Evolutionary conservation across 495 filamentous ascomycete genomes (phyloP), one percentile per base, ranked within the genome.

Genomic region (Delitschia confertaspora): DNA sequence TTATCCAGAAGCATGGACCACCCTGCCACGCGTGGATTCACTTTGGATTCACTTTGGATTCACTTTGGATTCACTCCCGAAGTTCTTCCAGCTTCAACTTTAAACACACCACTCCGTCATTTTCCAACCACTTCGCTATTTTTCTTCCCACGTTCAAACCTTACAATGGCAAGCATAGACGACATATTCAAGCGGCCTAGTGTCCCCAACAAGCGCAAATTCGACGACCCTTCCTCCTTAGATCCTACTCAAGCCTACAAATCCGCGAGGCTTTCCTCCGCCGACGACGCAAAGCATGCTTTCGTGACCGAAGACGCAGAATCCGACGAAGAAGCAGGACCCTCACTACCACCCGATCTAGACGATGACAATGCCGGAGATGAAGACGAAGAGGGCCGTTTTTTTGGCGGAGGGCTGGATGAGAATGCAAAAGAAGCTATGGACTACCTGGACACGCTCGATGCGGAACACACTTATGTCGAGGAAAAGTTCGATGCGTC

Each of bases 401-500:
- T 99, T 69, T 96, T 93, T 56, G 91, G 89, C 31, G 85, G 86
- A 42, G 91, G 91, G 31, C 80, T 96, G 51, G 84, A 82, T 20
- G 73, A 76, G 22, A 73, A 82, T 42, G 86, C 91, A 43, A 78
- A 75, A 3, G 77, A 89, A 45, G 85, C 88, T n/a, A 74, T 99
- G 59, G 81, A 96, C 60, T 95, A 82, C 60, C 79, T 99, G 32
- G 83, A 91, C 38, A 70, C 75, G 33, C 69, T 75, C 30, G 80
- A 86, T 37, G 61, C 59, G 41, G 75, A 76, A 8, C 71, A 75
- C 26, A 60, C 62, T 16, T 60, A 68, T 43, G 45, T 68, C 67
- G 68, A 74, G 0, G 87, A 93, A 61, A 88, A 82, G 57, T 84
- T 93, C 42, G 85, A 96, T 63, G 58, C 64, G 9, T 66, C 82